These are phyloP conservation scores for Fusarium acutatum DNA, from an alignment of 2,329 filamentous ascomycete species.

Conservation along the genomic window DNA sequence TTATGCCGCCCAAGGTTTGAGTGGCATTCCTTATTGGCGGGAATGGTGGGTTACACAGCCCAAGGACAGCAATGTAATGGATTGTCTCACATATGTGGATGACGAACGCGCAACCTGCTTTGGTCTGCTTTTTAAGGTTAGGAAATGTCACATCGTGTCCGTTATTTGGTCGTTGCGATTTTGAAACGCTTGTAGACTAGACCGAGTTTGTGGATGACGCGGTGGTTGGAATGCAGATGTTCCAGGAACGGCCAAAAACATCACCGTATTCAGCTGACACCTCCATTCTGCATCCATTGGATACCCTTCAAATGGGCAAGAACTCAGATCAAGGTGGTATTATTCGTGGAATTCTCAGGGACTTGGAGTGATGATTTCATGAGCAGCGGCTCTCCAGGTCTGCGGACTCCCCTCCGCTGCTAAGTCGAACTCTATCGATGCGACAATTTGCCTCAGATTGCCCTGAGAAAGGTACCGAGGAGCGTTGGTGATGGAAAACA, in stretches of 20 bases:
- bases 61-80: not conserved
- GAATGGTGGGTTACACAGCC: not conserved
- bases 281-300: not conserved
- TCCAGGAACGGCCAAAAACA: not conserved
- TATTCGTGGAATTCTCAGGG: not conserved
- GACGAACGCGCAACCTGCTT: not conserved
- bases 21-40: constrained; percentile 10
- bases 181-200: not conserved
- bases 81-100: constrained; percentile 10
- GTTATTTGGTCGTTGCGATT: not conserved
- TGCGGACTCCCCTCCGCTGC: not conserved
- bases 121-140: not conserved
- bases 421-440: not conserved
- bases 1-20: not conserved
- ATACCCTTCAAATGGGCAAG: not conserved
- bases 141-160: not conserved
- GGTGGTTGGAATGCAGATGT: not conserved
- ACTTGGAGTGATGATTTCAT: not conserved
- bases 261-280: not conserved
- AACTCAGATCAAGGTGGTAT: not conserved
- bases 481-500: accelerated
- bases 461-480: not conserved
- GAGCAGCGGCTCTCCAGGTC: not conserved
- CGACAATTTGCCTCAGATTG: not conserved
- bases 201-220: not conserved